Percentiles rank a stretch among this genome's conserved stretches.
These are phyloP conservation scores for Serendipita indica DNA, from an alignment of 768 basidiomycete genomes.

Conservation along the genomic window DNA sequence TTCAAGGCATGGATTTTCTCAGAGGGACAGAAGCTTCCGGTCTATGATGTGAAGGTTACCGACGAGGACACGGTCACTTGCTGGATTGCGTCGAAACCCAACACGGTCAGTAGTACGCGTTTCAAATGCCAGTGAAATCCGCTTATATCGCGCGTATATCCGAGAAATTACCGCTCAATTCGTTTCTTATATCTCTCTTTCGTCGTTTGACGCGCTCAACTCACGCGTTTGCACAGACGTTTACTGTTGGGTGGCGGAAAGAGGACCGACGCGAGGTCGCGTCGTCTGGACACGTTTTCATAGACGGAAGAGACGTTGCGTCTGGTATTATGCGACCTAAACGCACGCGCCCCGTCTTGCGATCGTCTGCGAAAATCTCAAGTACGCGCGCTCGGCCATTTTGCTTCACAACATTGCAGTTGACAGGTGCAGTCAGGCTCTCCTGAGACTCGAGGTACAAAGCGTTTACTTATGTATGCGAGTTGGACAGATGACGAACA, in stretches of 20 bases:
- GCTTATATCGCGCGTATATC: not conserved
- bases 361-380: not conserved
- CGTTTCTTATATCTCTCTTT: not conserved
- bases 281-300: constrained; percentile 9
- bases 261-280: not conserved
- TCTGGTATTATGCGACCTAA: constrained; percentile 10
- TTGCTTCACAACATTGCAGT: not conserved
- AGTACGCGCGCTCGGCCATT: not conserved
- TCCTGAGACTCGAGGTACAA: not conserved
- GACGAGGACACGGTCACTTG: constrained; percentile 1
- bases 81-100: constrained; percentile 4
- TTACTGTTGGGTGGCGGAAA: constrained; percentile 9
- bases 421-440: constrained; percentile 2
- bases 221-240: not conserved
- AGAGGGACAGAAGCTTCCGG: not conserved
- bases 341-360: constrained; percentile 7
- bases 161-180: not conserved
- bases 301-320: constrained; percentile 10
- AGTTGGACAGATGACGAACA: not conserved
- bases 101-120: not conserved
- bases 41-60: not conserved
- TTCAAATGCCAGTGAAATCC: not conserved
- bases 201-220: not conserved
- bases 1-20: constrained; percentile 11
- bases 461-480: not conserved